phyloP scores from a whole-genome alignment of 352 stramenopile species.

The Sclerospora graminicola region DNA sequence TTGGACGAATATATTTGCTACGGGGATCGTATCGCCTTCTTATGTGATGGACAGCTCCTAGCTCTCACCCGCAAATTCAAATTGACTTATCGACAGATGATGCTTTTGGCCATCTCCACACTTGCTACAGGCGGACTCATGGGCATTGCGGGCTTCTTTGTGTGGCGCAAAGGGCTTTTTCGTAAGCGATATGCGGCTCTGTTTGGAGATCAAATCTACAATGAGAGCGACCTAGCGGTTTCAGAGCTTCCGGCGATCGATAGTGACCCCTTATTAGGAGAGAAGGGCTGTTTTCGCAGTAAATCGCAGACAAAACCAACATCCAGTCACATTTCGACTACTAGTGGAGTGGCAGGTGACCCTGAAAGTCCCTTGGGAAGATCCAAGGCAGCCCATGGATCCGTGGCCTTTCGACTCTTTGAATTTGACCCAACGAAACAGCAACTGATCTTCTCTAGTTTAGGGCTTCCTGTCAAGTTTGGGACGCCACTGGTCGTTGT shows the following conservation, averaged over 20 bases:
- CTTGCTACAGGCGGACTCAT: constrained; percentile 44
- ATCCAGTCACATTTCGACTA: constrained; percentile 7
- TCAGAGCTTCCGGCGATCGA: neutral
- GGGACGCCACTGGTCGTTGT: constrained; percentile 43
- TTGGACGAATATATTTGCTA: constrained; percentile 66
- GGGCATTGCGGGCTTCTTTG: constrained; percentile 55
- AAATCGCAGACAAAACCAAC: constrained; percentile 6
- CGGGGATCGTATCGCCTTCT: constrained; percentile 54
- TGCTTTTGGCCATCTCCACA: constrained; percentile 38
- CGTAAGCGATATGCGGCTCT: constrained; percentile 66
- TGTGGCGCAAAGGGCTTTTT: constrained; percentile 59
- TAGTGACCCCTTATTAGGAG: constrained; percentile 10
- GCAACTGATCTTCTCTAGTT: constrained; percentile 33
- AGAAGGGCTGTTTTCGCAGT: neutral
- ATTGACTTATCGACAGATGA: constrained; percentile 69
- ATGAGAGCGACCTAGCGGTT: constrained; percentile 4
- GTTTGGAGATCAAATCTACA: constrained; percentile 49
- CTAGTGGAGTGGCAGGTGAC: constrained; percentile 17
- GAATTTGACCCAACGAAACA: constrained; percentile 44
- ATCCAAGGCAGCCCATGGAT: constrained; percentile 14
- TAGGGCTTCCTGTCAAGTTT: constrained; percentile 53
- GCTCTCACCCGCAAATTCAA: constrained; percentile 65
- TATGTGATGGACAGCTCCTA: constrained; percentile 65
- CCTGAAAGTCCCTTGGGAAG: constrained; percentile 5
- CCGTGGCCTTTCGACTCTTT: constrained; percentile 62